These are phyloP conservation scores for Macrolepiota albuminosa DNA, from an alignment of 768 basidiomycete species.

Conservation along the genomic window DNA sequence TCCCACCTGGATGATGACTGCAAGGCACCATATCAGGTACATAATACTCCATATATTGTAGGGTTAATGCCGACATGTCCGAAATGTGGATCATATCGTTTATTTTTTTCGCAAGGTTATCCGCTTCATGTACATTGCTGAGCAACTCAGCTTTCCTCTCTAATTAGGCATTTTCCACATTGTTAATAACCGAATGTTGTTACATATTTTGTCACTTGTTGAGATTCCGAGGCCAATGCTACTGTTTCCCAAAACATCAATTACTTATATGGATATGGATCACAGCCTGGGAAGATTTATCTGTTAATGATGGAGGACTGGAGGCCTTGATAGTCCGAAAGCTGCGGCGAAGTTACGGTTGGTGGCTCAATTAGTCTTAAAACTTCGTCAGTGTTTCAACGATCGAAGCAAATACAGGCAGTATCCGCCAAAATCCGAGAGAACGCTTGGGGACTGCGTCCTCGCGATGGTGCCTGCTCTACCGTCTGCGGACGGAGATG, in stretches of 20 bases:
- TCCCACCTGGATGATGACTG: background rate
- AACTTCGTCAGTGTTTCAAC: background rate
- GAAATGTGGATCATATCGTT: background rate
- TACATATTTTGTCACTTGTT: background rate
- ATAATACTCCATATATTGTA: too few relatives aligned
- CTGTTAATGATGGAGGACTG: background rate
- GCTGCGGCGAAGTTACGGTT: background rate
- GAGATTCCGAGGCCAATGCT: background rate
- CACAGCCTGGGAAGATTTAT: background rate
- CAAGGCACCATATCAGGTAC: background rate
- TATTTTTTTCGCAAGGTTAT: background rate
- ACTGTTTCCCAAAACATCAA: background rate
- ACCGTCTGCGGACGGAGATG: background rate
- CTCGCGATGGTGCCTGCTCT: background rate
- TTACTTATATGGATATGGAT: background rate
- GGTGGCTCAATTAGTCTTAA: background rate
- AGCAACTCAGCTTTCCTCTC: background rate
- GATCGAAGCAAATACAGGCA: background rate
- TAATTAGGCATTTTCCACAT: background rate
- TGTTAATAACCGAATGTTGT: background rate
- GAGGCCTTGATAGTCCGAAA: background rate
- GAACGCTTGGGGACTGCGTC: background rate
- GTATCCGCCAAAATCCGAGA: background rate
- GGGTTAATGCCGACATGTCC: background rate
- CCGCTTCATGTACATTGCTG: background rate